Evolutionary conservation across 306 rosid genomes (phyloP).

Genomic region (Herpetospermum pedunculosum): DNA sequence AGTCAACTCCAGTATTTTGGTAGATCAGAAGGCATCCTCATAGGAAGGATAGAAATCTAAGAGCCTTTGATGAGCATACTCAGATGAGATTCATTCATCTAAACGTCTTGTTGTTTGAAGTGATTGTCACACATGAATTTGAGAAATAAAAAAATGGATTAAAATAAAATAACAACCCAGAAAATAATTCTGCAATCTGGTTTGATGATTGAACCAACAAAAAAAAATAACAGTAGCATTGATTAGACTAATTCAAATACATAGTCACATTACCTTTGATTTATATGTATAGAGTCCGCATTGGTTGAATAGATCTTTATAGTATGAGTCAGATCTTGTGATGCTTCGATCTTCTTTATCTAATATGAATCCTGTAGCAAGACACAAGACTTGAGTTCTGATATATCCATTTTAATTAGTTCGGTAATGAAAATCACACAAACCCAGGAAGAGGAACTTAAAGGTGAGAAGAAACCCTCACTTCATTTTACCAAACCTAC

Average conservation of each 20-base stretch:
- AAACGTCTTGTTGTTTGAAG: neutral
- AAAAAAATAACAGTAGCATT: neutral
- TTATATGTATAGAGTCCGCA: constrained; percentile 68
- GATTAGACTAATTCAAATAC: neutral
- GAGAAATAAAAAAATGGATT: neutral
- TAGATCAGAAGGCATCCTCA: neutral
- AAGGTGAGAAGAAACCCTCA: neutral
- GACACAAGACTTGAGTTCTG: neutral
- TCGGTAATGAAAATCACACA: neutral
- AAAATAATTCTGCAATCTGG: neutral
- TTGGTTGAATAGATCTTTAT: constrained; percentile 59
- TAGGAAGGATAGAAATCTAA: neutral
- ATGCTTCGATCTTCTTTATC: constrained; percentile 80
- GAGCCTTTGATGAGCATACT: neutral
- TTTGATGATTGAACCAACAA: neutral
- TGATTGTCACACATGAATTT: neutral
- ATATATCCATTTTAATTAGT: neutral
- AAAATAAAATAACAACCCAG: neutral
- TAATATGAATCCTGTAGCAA: constrained; percentile 56
- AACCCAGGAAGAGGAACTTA: neutral
- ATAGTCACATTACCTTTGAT: constrained; percentile 39
- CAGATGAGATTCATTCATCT: neutral
- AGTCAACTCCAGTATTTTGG: neutral
- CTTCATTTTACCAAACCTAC: neutral
- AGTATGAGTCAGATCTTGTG: constrained; percentile 77